A percentile compares a stretch with the other conserved stretches of the same genome.
phyloP scores from a whole-genome alignment of 164 flowering plant genomes.

The Malania oleifera region DNA sequence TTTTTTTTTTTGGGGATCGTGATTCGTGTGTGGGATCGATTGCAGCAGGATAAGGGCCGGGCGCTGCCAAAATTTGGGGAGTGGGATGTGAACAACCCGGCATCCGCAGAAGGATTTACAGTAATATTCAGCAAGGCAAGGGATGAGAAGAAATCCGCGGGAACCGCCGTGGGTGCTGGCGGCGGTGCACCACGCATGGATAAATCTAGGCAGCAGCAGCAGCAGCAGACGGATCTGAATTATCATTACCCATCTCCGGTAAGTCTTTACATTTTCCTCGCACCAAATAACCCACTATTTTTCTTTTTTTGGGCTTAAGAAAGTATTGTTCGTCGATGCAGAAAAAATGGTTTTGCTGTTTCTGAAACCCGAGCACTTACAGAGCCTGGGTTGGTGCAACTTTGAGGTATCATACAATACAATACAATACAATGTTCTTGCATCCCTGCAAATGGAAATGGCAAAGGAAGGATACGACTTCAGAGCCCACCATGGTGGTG shows the following conservation, averaged over 20 bases:
- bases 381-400: no score
- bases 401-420: no score
- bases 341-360: conserved; percentile 4
- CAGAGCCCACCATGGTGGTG: no score
- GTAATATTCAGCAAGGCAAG: conserved; percentile 45
- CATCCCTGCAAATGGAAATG: no score
- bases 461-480: no score
- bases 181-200: conserved; percentile 10
- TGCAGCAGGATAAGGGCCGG: conserved; percentile 28
- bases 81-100: conserved; percentile 51
- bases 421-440: no score
- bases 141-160: conserved; percentile 35
- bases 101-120: conserved; percentile 42
- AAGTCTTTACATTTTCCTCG: conserved; percentile 1
- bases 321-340: no score
- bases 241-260: conserved; percentile 15
- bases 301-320: no score
- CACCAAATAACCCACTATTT: no score
- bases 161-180: conserved; percentile 6
- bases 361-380: background rate
- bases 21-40: no score
- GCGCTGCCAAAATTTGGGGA: conserved; percentile 47
- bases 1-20: no score
- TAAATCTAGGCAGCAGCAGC: conserved; percentile 4
- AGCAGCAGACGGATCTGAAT: conserved; percentile 1